phyloP scores from a whole-genome alignment of 2,329 filamentous ascomycete species.

The Fusarium paranaense region DNA sequence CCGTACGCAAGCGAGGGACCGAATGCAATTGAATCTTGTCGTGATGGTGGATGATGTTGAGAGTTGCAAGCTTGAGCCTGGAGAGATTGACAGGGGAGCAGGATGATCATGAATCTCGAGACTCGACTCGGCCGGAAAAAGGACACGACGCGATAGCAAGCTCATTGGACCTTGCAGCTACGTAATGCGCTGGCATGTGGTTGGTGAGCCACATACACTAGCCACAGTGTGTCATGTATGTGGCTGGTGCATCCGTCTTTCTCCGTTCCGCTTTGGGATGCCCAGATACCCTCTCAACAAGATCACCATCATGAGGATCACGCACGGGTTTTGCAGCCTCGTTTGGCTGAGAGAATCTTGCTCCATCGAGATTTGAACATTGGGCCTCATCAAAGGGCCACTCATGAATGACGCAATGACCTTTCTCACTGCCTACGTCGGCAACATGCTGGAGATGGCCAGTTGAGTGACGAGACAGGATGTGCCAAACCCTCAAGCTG shows the following conservation, averaged over 20 bases:
- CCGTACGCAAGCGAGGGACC: constrained; percentile 5
- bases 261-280: neutral
- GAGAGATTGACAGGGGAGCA: constrained; percentile 39
- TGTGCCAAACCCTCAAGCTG: neutral
- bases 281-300: neutral
- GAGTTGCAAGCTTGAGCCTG: constrained; percentile 16
- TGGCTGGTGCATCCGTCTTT: constrained; percentile 5
- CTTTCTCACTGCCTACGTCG: neutral
- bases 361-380: neutral
- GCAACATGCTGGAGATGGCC: neutral
- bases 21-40: constrained; percentile 32
- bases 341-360: neutral
- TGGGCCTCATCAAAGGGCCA: neutral
- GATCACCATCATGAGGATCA: neutral
- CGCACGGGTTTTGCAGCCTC: neutral
- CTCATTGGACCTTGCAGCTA: constrained; percentile 44
- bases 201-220: constrained; percentile 13
- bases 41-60: constrained; percentile 21
- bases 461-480: neutral
- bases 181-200: constrained; percentile 31
- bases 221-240: constrained; percentile 1
- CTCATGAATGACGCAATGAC: neutral
- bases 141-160: constrained; percentile 48
- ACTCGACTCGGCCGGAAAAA: constrained; percentile 42
- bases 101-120: constrained; percentile 40